Conservation (phyloP, 768 basidiomycete genomes). For the Phlebiopsis gigantea region DNA sequence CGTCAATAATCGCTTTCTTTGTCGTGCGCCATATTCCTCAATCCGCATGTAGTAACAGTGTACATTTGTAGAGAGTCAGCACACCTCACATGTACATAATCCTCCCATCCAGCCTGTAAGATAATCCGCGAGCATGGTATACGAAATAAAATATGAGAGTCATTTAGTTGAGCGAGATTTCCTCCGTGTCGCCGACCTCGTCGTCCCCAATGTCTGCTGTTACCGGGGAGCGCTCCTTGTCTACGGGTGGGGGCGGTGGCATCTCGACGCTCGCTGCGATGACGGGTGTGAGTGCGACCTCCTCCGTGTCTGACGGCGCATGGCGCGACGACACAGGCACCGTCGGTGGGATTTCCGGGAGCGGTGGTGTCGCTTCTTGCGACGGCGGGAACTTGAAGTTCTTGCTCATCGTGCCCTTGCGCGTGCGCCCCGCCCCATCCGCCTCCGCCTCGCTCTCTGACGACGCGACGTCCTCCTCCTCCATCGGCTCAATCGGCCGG, state of each 20-base stretch:
- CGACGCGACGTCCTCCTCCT: slow-evolving; percentile 38
- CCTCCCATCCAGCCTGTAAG: too few relatives aligned
- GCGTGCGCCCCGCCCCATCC: slow-evolving; percentile 21
- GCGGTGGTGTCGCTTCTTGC: slow-evolving; percentile 22
- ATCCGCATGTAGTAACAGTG: too few relatives aligned
- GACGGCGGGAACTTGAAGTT: slow-evolving; percentile 24
- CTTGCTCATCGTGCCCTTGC: slow-evolving; percentile 71
- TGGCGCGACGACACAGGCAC: neutral
- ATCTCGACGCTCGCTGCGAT: slow-evolving; percentile 68
- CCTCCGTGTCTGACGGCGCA: slow-evolving; percentile 6
- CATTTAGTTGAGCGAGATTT: slow-evolving; percentile 37
- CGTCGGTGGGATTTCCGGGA: slow-evolving; percentile 18
- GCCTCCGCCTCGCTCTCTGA: slow-evolving; percentile 29
- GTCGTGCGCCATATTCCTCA: too few relatives aligned
- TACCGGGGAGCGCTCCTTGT: slow-evolving; percentile 52
- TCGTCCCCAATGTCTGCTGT: slow-evolving; percentile 54
- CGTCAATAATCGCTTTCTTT: too few relatives aligned
- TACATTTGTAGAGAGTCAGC: too few relatives aligned
- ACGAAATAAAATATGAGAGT: neutral
- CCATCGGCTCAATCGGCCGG: slow-evolving; percentile 42
- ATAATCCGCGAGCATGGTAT: too few relatives aligned
- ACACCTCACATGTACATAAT: too few relatives aligned
- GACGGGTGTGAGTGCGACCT: slow-evolving; percentile 24
- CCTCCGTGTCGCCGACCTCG: slow-evolving; percentile 75
- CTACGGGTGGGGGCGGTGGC: slow-evolving; percentile 73